These are phyloP conservation scores for Elsinoe batatas DNA, from an alignment of 2,329 filamentous ascomycete species.

Conservation along the genomic window DNA sequence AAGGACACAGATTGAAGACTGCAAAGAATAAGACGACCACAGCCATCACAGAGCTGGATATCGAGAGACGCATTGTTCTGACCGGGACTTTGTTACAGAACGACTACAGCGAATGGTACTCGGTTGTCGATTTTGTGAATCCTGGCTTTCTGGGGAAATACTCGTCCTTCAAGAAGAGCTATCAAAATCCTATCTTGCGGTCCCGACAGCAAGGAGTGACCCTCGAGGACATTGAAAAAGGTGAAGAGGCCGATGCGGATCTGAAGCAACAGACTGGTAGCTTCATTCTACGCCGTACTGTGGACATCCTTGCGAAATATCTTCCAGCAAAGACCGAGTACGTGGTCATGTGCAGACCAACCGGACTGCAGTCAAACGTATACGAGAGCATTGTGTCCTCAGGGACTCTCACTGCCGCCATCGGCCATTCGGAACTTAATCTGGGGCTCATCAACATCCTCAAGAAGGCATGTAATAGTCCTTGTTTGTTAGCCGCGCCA, in stretches of 20 bases:
- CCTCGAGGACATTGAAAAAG: slow-evolving; percentile 52
- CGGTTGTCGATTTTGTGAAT: slow-evolving; percentile 60
- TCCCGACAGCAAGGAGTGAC: slow-evolving; percentile 55
- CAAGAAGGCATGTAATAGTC: slow-evolving; percentile 67
- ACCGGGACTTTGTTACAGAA: slow-evolving; percentile 62
- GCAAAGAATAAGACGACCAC: slow-evolving; percentile 58
- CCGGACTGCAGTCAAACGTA: slow-evolving; percentile 48
- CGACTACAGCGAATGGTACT: slow-evolving; percentile 57
- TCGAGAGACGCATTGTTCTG: slow-evolving; percentile 51
- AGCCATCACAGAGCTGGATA: slow-evolving; percentile 55
- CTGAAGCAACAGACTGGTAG: slow-evolving; percentile 49
- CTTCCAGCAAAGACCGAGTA: slow-evolving; percentile 59
- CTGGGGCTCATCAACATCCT: slow-evolving; percentile 62
- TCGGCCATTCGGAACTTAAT: slow-evolving; percentile 53
- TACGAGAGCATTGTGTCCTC: slow-evolving; percentile 57
- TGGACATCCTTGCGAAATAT: slow-evolving; percentile 56
- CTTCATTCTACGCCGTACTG: slow-evolving; percentile 57
- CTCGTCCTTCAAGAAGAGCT: slow-evolving; percentile 53
- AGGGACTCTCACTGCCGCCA: slow-evolving; percentile 50
- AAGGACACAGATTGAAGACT: slow-evolving; percentile 59
- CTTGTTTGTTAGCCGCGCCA: slow-evolving; percentile 46
- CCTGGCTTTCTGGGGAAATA: slow-evolving; percentile 54
- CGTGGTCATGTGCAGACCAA: slow-evolving; percentile 56
- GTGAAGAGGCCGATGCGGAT: slow-evolving; percentile 52
- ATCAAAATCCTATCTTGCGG: slow-evolving; percentile 54